Percentiles rank a stretch among this genome's conserved stretches.
These are phyloP conservation scores for Trichoderma sp. DNA, from an alignment of 2,329 filamentous ascomycete genomes.

Conservation along the genomic window DNA sequence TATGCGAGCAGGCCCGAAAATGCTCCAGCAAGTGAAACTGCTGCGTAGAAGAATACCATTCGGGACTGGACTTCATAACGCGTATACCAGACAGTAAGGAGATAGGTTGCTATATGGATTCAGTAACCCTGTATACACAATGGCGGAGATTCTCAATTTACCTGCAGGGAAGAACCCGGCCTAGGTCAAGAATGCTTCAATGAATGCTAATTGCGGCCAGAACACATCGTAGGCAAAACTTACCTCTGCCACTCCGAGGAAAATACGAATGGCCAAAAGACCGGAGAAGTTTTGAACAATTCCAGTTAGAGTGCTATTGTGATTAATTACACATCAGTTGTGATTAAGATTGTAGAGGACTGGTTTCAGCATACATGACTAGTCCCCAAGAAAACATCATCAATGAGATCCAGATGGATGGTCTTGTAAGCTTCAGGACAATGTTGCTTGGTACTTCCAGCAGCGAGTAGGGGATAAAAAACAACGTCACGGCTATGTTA, in stretches of 20 bases:
- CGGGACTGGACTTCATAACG: conserved; percentile 86
- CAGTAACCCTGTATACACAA: background rate
- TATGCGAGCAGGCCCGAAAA: conserved; percentile 84
- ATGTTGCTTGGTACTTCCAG: conserved; percentile 30
- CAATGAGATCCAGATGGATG: conserved; percentile 12
- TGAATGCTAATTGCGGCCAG: background rate
- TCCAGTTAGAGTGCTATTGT: conserved; percentile 77
- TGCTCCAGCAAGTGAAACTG: conserved; percentile 75
- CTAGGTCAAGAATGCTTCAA: background rate
- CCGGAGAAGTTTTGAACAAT: conserved; percentile 77
- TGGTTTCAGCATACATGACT: background rate
- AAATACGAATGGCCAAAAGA: conserved; percentile 78
- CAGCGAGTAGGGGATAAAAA: conserved; percentile 32
- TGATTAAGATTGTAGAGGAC: background rate
- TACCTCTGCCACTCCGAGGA: conserved; percentile 74
- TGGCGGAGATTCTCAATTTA: background rate
- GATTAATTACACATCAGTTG: conserved; percentile 39
- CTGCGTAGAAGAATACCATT: conserved; percentile 91
- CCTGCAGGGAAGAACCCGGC: conserved; percentile 65
- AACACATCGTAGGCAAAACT: background rate
- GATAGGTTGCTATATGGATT: conserved; percentile 56
- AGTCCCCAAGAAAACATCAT: conserved; percentile 23
- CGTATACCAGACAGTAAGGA: conserved; percentile 88
- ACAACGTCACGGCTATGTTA: conserved; percentile 34
- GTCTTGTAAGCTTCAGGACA: conserved; percentile 27